These are phyloP conservation scores for Aspergillus ochraceoroseus DNA, from an alignment of 2,329 filamentous ascomycete genomes.

Conservation along the genomic window DNA sequence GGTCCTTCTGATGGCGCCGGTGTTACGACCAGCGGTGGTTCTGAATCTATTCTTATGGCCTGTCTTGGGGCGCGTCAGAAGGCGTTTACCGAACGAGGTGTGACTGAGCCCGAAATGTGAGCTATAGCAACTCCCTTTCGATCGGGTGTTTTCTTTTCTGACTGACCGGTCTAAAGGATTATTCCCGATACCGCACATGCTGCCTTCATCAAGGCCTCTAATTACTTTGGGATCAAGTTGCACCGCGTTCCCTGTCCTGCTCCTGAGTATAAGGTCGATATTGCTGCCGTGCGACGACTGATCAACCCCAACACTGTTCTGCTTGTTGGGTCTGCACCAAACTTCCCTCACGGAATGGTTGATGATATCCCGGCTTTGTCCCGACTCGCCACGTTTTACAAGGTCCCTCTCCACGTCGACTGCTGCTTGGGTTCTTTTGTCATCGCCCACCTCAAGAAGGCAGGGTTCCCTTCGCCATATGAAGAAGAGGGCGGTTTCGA, in stretches of 20 bases:
- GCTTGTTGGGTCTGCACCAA: slow-evolving; percentile 89
- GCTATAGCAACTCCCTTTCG: slow-evolving; percentile 26
- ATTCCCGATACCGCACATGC: slow-evolving; percentile 92
- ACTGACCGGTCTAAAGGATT: slow-evolving; percentile 56
- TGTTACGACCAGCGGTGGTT: slow-evolving; percentile 86
- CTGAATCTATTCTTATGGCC: slow-evolving; percentile 95
- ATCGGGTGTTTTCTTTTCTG: background rate
- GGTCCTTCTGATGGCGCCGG: slow-evolving; percentile 80
- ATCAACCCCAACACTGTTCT: slow-evolving; percentile 93
- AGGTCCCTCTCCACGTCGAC: slow-evolving; percentile 88
- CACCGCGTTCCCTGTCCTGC: slow-evolving; percentile 84
- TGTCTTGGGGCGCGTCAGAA: slow-evolving; percentile 86
- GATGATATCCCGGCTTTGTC: slow-evolving; percentile 87
- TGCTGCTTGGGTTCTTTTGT: slow-evolving; percentile 97
- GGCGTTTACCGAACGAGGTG: slow-evolving; percentile 74
- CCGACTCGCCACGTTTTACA: slow-evolving; percentile 70
- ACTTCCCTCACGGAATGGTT: slow-evolving; percentile 97
- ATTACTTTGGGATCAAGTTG: slow-evolving; percentile 95
- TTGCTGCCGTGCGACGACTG: slow-evolving; percentile 70
- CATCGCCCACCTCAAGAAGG: slow-evolving; percentile 82
- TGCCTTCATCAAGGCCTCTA: slow-evolving; percentile 88
- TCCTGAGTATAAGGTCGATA: slow-evolving; percentile 77
- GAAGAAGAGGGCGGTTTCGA: slow-evolving; percentile 77
- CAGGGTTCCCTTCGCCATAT: slow-evolving; percentile 65
- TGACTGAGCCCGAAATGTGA: slow-evolving; percentile 92